phyloP scores from a whole-genome alignment of 2,329 filamentous ascomycete genomes.

The Bretziella fagacearum region DNA sequence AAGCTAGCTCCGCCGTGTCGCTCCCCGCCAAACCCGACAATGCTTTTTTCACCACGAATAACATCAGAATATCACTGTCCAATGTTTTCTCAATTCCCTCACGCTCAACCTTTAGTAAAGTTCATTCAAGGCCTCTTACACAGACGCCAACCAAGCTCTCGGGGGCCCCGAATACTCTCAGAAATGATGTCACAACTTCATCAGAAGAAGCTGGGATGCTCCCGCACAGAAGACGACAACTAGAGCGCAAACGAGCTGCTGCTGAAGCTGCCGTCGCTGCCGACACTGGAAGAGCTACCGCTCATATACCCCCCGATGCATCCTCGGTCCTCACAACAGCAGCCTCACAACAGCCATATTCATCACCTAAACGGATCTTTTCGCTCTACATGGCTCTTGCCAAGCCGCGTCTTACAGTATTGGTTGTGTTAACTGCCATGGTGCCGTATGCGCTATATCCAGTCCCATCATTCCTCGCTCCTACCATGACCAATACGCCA shows the following conservation, averaged over 20 bases:
- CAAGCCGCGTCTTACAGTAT: conserved; percentile 84
- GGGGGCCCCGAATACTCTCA: not conserved
- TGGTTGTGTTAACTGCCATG: conserved; percentile 82
- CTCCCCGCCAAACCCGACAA: not conserved
- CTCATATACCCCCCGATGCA: conserved; percentile 29
- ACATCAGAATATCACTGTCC: conserved; percentile 7
- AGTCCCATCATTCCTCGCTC: conserved; percentile 66
- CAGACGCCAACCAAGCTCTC: conserved; percentile 1
- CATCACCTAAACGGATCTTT: conserved; percentile 46
- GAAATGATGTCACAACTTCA: not conserved
- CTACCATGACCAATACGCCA: conserved; percentile 48
- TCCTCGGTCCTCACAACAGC: conserved; percentile 38
- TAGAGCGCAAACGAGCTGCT: conserved; percentile 13
- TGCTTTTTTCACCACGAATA: conserved; percentile 12
- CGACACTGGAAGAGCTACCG: conserved; percentile 16
- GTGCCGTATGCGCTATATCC: conserved; percentile 87
- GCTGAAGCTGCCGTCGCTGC: conserved; percentile 9
- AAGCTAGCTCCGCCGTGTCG: not conserved
- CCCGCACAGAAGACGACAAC: conserved; percentile 15
- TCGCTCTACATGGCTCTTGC: conserved; percentile 77
- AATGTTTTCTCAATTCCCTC: conserved; percentile 10
- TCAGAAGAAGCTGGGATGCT: not conserved
- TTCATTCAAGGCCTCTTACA: conserved; percentile 7
- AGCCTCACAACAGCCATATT: conserved; percentile 32
- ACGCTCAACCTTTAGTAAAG: conserved; percentile 2